Percentiles rank a stretch among this genome's conserved stretches.
phyloP scores from a whole-genome alignment of 225 moss, liverwort and hornwort genomes.

The Marchantia polymorpha region DNA sequence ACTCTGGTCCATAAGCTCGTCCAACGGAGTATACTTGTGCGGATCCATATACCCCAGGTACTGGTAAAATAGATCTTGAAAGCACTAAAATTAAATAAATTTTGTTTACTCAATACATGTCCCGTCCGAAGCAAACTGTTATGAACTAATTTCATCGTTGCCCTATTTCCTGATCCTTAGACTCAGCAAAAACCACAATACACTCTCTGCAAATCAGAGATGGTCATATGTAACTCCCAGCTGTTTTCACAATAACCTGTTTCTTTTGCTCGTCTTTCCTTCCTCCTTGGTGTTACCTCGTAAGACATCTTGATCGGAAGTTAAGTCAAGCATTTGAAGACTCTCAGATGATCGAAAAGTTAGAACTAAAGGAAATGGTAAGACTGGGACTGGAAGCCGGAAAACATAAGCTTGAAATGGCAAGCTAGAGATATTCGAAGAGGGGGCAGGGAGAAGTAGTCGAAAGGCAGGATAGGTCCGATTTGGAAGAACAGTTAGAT shows the following conservation, averaged over 20 bases:
- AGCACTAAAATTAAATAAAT: not conserved
- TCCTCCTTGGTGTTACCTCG: too few species aligned
- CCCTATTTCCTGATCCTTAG: too few species aligned
- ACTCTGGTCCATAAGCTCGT: slow-evolving; percentile 15
- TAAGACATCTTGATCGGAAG: not conserved
- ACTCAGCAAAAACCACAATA: too few species aligned
- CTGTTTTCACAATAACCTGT: too few species aligned
- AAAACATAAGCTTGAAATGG: not conserved
- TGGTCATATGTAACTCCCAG: too few species aligned
- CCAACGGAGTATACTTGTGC: slow-evolving; percentile 13
- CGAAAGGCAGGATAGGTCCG: not conserved
- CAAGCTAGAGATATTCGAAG: not conserved
- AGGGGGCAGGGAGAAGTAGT: not conserved
- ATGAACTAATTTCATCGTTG: too few species aligned
- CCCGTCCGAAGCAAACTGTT: too few species aligned
- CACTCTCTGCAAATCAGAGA: too few species aligned
- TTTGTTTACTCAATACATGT: not conserved
- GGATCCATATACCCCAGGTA: slow-evolving; percentile 24
- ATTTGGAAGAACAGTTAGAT: too few species aligned
- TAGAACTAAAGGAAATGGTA: slow-evolving; percentile 12
- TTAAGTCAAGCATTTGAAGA: not conserved
- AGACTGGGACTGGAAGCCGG: slow-evolving; percentile 8
- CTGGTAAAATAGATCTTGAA: too few species aligned
- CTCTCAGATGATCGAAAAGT: not conserved
- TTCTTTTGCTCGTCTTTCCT: too few species aligned